These are phyloP conservation scores for Balansia obtecta DNA, from an alignment of 2,329 filamentous ascomycete species.

Conservation along the genomic window DNA sequence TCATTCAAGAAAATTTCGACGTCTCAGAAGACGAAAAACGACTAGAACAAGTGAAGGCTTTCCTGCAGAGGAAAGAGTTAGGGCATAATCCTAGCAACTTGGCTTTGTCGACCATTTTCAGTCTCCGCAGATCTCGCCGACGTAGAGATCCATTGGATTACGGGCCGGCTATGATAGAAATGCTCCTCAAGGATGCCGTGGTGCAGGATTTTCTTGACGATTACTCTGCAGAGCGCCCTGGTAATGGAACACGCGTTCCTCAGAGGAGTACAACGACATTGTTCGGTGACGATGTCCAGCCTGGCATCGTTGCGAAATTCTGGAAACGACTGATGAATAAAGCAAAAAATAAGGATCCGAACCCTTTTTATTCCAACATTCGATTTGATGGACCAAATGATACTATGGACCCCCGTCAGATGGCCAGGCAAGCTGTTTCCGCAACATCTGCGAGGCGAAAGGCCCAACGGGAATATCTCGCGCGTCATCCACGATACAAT, in stretches of 20 bases:
- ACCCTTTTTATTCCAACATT: slow-evolving; percentile 80
- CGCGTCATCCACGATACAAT: slow-evolving; percentile 82
- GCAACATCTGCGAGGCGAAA: slow-evolving; percentile 72
- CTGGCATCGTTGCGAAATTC: slow-evolving; percentile 44
- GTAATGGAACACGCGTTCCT: slow-evolving; percentile 16
- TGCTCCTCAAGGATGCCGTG: slow-evolving; percentile 92
- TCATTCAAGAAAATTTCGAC: slow-evolving; percentile 99
- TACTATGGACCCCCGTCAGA: slow-evolving; percentile 67
- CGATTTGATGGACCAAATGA: slow-evolving; percentile 62
- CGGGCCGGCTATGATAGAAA: slow-evolving; percentile 82
- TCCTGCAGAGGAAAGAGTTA: slow-evolving; percentile 81
- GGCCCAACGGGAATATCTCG: slow-evolving; percentile 82
- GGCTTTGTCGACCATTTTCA: slow-evolving; percentile 59
- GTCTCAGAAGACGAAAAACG: slow-evolving; percentile 98
- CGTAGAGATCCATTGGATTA: slow-evolving; percentile 80
- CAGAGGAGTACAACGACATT: slow-evolving; percentile 21
- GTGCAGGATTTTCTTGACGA: slow-evolving; percentile 92
- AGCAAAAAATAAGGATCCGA: slow-evolving; percentile 61
- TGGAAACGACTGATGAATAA: slow-evolving; percentile 48
- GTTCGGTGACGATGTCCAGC: slow-evolving; percentile 33
- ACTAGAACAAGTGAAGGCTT: slow-evolving; percentile 88
- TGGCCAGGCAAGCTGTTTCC: slow-evolving; percentile 82
- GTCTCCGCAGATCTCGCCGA: slow-evolving; percentile 45
- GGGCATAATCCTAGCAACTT: slow-evolving; percentile 62
- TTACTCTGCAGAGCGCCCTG: slow-evolving; percentile 26